Evolutionary conservation across 2,329 filamentous ascomycete genomes (phyloP), one percentile per base, ranked within the genome.

Genomic region (Aspergillus pseudotamarii): DNA sequence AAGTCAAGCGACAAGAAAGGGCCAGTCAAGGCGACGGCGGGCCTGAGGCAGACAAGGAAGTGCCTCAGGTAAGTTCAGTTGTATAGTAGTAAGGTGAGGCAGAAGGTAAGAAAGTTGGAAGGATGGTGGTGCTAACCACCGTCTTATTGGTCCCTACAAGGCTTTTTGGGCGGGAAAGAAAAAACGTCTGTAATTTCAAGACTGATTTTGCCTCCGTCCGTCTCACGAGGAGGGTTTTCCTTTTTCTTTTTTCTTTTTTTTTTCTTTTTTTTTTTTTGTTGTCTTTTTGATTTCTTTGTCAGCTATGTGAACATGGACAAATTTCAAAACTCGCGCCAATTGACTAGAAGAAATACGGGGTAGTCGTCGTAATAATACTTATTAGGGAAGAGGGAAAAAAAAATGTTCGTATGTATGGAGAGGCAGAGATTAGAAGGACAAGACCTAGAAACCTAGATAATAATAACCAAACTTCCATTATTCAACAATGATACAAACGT

Each of bases 101-200:
- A 55, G 53, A 53, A 50, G 51, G 51, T 38, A 38, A 55, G 32
- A 38, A 55, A 55, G 32, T 55, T 38, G 30, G 45, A 54, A 56
- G 21, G 63, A 61, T 59, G 64, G 62, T 65, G 68, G 61, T 69
- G 65, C 66, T 65, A 63, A 59, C 60, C 60, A 60, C 63, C 26
- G 65, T 57, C 66, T 67, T 66, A 68, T 67, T 68, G 66, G 66
- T 65, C 61, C 65, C 63, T 67, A 66, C 66, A 68, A 64, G 66
- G 62, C 66, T 68, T 61, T 50, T 46, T 46, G 48, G 51, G 41
- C 46, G 62, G 57, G 46, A 57, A 64, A 61, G 58, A 64, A 62
- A 60, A 53, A 58, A 61, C 58, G 59, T 46, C 53, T 65, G 58
- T 63, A 60, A 62, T 67, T 60, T 60, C 58, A 64, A 56, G 60